Conservation (phyloP, 2,329 filamentous ascomycete species). For the Colletotrichum sidae region DNA sequence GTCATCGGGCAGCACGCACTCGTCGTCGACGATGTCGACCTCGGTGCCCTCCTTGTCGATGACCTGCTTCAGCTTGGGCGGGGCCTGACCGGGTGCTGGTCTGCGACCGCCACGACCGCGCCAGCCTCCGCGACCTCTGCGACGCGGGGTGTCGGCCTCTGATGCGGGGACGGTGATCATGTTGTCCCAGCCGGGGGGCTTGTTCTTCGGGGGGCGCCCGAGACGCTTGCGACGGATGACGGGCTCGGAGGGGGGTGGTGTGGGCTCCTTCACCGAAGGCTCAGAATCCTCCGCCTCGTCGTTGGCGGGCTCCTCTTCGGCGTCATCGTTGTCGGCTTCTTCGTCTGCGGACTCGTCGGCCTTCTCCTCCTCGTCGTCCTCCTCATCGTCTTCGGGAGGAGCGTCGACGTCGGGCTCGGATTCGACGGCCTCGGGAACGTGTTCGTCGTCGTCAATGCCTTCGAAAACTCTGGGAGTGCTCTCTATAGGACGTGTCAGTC, state of each 20-base stretch:
- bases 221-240: slow-evolving; percentile 80
- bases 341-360: slow-evolving; percentile 53
- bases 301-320: slow-evolving; percentile 63
- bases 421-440: slow-evolving; percentile 49
- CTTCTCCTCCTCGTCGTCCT: slow-evolving; percentile 59
- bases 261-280: slow-evolving; percentile 61
- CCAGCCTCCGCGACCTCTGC: slow-evolving; percentile 78
- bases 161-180: slow-evolving; percentile 67
- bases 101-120: slow-evolving; percentile 72
- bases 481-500: slow-evolving; percentile 44
- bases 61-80: slow-evolving; percentile 83
- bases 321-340: slow-evolving; percentile 62
- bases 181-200: slow-evolving; percentile 81
- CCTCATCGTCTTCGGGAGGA: slow-evolving; percentile 44
- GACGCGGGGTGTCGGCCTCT: slow-evolving; percentile 69
- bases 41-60: slow-evolving; percentile 95
- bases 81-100: slow-evolving; percentile 76
- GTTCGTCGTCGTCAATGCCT: slow-evolving; percentile 52
- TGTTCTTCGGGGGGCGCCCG: slow-evolving; percentile 88
- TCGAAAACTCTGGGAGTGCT: slow-evolving; percentile 56
- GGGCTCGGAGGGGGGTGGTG: slow-evolving; percentile 62
- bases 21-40: slow-evolving; percentile 90
- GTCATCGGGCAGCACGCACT: slow-evolving; percentile 89
- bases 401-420: slow-evolving; percentile 41
- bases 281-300: slow-evolving; percentile 54